Evolutionary conservation across 1,284 basidiomycete genomes (phyloP).

Genomic region (Ceratobasidium papillatum): DNA sequence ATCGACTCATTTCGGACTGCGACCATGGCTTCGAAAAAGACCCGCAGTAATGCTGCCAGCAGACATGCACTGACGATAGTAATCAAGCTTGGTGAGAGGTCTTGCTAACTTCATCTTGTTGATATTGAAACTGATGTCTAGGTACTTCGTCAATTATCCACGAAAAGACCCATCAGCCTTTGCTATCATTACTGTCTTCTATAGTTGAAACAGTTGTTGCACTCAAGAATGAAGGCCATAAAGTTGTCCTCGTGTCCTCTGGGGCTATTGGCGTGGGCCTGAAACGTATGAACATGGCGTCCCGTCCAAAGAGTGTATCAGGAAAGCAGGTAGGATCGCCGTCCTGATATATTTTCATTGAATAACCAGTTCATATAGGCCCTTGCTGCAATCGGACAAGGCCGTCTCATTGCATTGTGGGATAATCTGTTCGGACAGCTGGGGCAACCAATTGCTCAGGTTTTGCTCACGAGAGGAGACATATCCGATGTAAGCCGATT

Average conservation of each 20-base stretch:
- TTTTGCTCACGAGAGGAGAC: constrained; percentile 92
- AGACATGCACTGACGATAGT: constrained; percentile 67
- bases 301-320: constrained; percentile 82
- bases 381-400: constrained; percentile 95
- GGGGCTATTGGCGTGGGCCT: constrained; percentile 96
- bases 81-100: constrained; percentile 79
- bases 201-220: constrained; percentile 91
- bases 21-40: constrained; percentile 33
- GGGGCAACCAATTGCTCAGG: constrained; percentile 94
- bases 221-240: constrained; percentile 84
- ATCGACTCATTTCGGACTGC: constrained; percentile 37
- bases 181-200: constrained; percentile 89
- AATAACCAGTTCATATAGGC: constrained; percentile 62
- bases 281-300: constrained; percentile 87
- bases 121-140: constrained; percentile 50
- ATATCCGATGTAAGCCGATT: constrained; percentile 82
- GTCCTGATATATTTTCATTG: not conserved
- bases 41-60: constrained; percentile 3
- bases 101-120: constrained; percentile 41
- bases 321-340: constrained; percentile 79
- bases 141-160: constrained; percentile 95
- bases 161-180: constrained; percentile 87
- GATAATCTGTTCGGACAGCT: constrained; percentile 95
- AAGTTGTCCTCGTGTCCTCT: constrained; percentile 94
- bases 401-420: constrained; percentile 94